Conservation (phyloP, 1,139 yeast species). For the Protomyces inundatus region DNA sequence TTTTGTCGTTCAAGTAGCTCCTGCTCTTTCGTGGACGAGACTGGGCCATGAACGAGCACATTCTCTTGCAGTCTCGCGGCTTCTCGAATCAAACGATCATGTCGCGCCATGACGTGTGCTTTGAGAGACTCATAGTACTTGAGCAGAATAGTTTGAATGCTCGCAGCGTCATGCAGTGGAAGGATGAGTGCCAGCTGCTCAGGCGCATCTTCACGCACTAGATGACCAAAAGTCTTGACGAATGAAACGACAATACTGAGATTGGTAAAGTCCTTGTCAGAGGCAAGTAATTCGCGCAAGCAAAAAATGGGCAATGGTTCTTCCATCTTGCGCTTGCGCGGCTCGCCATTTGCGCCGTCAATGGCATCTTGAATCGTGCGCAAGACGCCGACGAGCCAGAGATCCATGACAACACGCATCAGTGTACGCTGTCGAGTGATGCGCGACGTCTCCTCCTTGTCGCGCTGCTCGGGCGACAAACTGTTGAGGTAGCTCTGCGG, state of each 20-base stretch:
- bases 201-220: conserved; percentile 1
- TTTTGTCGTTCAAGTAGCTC: conserved; percentile 26
- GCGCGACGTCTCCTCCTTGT: conserved; percentile 47
- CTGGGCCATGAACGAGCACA: background rate
- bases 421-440: conserved; percentile 46
- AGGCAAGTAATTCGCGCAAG: conserved; percentile 36
- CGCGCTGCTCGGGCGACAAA: conserved; percentile 39
- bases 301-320: conserved; percentile 40
- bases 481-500: conserved; percentile 36
- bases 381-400: conserved; percentile 58
- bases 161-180: conserved; percentile 22
- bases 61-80: conserved; percentile 5
- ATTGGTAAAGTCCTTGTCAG: conserved; percentile 31
- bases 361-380: conserved; percentile 42
- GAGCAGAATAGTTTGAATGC: conserved; percentile 33
- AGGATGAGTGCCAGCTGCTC: background rate
- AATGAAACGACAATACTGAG: conserved; percentile 47
- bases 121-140: conserved; percentile 49
- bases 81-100: conserved; percentile 38
- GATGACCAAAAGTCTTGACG: conserved; percentile 45
- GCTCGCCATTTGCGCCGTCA: conserved; percentile 23
- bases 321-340: conserved; percentile 8
- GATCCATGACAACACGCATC: conserved; percentile 56
- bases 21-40: background rate
- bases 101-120: conserved; percentile 41